Evolutionary conservation across 768 basidiomycete genomes (phyloP), one percentile per base, ranked within the genome.

Genomic region (Amanita muscaria): DNA sequence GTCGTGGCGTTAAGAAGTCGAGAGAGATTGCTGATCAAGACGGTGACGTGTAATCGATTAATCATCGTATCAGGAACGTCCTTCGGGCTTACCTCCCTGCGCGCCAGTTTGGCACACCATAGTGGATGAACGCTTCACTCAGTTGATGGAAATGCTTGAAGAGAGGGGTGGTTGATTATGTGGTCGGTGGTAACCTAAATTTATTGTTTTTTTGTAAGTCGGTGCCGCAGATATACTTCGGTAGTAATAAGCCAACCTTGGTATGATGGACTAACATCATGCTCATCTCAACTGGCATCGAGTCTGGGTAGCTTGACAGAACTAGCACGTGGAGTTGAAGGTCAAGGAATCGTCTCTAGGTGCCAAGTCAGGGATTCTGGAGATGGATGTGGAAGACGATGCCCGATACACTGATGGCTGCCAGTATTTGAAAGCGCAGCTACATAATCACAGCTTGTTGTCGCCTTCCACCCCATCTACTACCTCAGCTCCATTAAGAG

Each of bases 81-180:
- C 4, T 7, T 39, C 44, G 27, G 43, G 27, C 19, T 46, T 46
- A 3, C 18, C 10, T n/a, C 44, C 44, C 38, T 2, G 22, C 36
- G 7, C 36, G 44, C 44, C 44, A 46, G 29, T 14, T 39, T 7
- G 44, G 9, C 6, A 16, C 24, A 18, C 15, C 29, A 19, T 46
- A 46, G 7, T 14, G 5, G 29, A 29, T 23, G 44, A n/a, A 18
- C 25, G 44, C 15, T 45, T 38, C 12, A 34, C 44, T 16, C 44
- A 15, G 15, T 31, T 46, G 21, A 46, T 46, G 10, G 44, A 36
- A 16, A 46, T 46, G 27, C 44, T 46, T 12, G 44, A 19, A 14
- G 44, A 18, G 15, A 25, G 21, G 4, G 43, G 22, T 1, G 43
- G 16, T 12, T 18, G 24, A 5, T n/a, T 46, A 15, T 38, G 21